Base-by-base conservation (phyloP, 169 alveolate species). In the Plasmodium inui region DNA sequence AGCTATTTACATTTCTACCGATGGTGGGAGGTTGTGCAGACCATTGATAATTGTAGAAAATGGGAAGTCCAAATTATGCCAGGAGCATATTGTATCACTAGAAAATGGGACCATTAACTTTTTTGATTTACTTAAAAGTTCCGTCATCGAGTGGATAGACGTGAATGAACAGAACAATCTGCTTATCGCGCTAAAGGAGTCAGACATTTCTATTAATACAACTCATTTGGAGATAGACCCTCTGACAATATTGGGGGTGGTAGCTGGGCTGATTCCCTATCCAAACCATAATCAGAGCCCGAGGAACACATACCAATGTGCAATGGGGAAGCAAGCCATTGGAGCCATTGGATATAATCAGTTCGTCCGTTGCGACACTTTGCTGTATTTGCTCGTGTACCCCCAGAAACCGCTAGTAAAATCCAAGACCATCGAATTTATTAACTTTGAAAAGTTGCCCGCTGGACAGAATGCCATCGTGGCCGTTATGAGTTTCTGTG, bases 251-350 rank as follows among this genome's bases (percentile, higher is more conserved):
- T 96, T 99, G 46, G 99, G 99, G 1, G 99, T 98, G 1, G 99
- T 99, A 19, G 99, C 99, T 14, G 99, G 99, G 6, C 97, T 99
- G 37, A 98, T 99, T 76, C 99, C 99, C 10, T 99, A 98, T 95
- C 99, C 99, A 34, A 98, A 99, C 96, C 99, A 99, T 96, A 99
- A 99, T 96, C 99, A 99, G 95, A 98, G 99, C 88, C 99, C 99
- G 10, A 95, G 99, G 83, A 99, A 99, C 96, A 99, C 99, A 8
- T 99, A 99, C 96, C 99, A 99, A 94, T 99, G 99, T 95, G 99
- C 99, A 14, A 99, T 99, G 99, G 99, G 99, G 9, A 99, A 99
- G 93, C 99, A 99, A 96, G 99, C 99, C 17, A 98, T 99, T 94
- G 99, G 99, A 34, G 97, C 98, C n/a, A 98, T 99, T 70, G 99